Conservation (phyloP, 768 basidiomycete genomes). For the Tricholoma sp. region DNA sequence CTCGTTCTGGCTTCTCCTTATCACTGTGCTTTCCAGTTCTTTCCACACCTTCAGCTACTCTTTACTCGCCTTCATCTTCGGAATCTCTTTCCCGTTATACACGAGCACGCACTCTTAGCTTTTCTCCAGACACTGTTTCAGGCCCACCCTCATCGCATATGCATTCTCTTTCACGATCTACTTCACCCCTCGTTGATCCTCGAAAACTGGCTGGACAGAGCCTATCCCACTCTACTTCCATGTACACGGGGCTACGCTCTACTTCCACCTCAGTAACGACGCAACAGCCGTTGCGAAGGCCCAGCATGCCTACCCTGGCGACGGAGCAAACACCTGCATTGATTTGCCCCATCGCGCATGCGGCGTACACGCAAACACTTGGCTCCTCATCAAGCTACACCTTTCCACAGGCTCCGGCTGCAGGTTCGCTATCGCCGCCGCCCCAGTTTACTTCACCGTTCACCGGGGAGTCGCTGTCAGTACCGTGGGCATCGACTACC, state of each 20-base stretch:
- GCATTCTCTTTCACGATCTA: constrained; percentile 12
- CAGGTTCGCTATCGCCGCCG: constrained; percentile 1
- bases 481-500: constrained; percentile 1
- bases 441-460: constrained; percentile 6
- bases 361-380: constrained; percentile 6
- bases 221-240: constrained; percentile 23
- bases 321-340: constrained; percentile 9
- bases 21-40: constrained; percentile 1
- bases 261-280: neutral
- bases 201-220: constrained; percentile 7
- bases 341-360: neutral
- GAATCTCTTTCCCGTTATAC: constrained; percentile 22
- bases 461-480: neutral
- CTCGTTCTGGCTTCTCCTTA: neutral
- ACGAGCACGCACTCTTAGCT: constrained; percentile 14
- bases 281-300: constrained; percentile 17
- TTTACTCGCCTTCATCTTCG: constrained; percentile 29
- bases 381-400: neutral
- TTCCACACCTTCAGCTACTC: constrained; percentile 14
- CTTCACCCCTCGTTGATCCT: constrained; percentile 5
- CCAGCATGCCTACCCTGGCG: constrained; percentile 22
- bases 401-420: neutral
- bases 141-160: constrained; percentile 10
- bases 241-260: constrained; percentile 16
- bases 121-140: constrained; percentile 15